Percentiles rank a stretch among this genome's conserved stretches.
These are phyloP conservation scores for Periconia digitata DNA, from an alignment of 2,329 filamentous ascomycete species.

Conservation along the genomic window DNA sequence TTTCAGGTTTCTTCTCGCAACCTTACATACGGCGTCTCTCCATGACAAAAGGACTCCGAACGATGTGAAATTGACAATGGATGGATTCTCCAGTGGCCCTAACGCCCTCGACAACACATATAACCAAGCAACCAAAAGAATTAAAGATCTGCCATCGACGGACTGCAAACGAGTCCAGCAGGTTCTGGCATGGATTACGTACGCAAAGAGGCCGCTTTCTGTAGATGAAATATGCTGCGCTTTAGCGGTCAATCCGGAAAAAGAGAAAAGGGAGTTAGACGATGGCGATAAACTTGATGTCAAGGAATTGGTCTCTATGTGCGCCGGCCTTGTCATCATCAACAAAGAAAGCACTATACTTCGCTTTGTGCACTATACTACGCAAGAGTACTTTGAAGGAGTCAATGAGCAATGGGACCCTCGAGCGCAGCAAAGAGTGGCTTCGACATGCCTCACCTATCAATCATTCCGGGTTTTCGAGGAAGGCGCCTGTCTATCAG, in stretches of 20 bases:
- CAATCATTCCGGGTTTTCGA: constrained; percentile 23
- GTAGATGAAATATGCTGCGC: constrained; percentile 21
- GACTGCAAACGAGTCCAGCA: constrained; percentile 38
- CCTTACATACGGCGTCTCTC: constrained; percentile 6
- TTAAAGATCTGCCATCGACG: constrained; percentile 39
- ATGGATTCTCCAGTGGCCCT: not conserved
- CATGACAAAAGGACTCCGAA: constrained; percentile 6
- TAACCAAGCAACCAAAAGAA: constrained; percentile 26
- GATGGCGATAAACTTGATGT: constrained; percentile 8
- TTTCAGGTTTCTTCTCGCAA: constrained; percentile 9
- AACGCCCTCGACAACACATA: constrained; percentile 5
- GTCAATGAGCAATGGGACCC: constrained; percentile 22
- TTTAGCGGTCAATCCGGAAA: constrained; percentile 3
- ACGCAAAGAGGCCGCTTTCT: constrained; percentile 11
- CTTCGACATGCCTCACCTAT: constrained; percentile 26
- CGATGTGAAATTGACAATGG: constrained; percentile 5
- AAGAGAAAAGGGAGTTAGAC: constrained; percentile 7
- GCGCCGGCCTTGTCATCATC: constrained; percentile 30
- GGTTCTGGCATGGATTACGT: constrained; percentile 11
- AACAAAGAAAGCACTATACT: constrained; percentile 24
- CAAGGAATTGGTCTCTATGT: constrained; percentile 12
- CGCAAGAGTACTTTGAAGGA: constrained; percentile 25
- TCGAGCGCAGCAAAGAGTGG: constrained; percentile 18
- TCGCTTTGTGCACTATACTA: constrained; percentile 26
- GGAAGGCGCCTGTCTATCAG: constrained; percentile 7